Evolutionary conservation across 768 basidiomycete species (phyloP), one percentile per base, ranked within the genome.

Genomic region (Lactarius trivialis): DNA sequence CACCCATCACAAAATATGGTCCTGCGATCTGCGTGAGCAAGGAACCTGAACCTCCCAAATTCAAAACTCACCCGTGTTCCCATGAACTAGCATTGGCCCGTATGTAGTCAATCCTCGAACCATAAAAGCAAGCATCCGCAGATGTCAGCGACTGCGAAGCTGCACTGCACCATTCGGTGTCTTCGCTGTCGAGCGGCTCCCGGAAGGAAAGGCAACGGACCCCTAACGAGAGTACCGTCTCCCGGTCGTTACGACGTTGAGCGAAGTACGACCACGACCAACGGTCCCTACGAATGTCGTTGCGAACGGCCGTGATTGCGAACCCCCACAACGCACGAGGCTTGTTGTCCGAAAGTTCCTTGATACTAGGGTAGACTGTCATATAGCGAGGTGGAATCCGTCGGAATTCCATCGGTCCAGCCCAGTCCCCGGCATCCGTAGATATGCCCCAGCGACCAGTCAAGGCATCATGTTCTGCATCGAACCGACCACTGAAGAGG

Each of bases 261-360:
- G 65, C 32, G 65, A 76, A 73, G 54, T 69, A 73, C 28, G 68
- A 56, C 73, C 73, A 74, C 2, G 70, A 57, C 71, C 70, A 74
- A 0, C 59, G 60, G 30, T 63, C 49, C 39, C 69, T 63, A 5
- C 70, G 67, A 4, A 76, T 50, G 15, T 68, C 61, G 36, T 63
- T 55, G 7, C 55, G 51, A 3, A 70, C 68, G 7, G 72, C 70
- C 0, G 39, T 34, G 32, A 71, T 69, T 12, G 75, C 75, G 50
- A 68, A 75, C 8, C 45, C 60, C 75, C 73, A 76, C n/a, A 70
- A 55, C 7, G 71, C 70, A 12, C 68, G 69, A 5, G 73, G 21
- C 55, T 64, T 68, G 60, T 70, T 70, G 11, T 55, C 50, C 26
- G 55, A 48, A 21, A 72, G 62, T 36, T 65, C 68, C 11, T 63